Base-by-base conservation (phyloP, 177 flowering plant genomes). In the Telopea speciosissima region DNA sequence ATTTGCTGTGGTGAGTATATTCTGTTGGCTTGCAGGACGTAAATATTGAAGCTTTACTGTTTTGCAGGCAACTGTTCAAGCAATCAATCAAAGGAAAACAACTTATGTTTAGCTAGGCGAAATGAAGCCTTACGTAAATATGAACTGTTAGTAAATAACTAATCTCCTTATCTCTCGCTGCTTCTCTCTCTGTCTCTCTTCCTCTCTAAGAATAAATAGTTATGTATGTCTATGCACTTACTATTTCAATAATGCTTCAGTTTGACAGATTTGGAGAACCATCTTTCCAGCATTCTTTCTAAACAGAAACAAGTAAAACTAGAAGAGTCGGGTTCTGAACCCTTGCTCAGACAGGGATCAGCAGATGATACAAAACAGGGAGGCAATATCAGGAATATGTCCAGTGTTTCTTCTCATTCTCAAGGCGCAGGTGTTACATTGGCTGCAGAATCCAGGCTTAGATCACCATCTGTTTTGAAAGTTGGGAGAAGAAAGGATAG, bases 81-180 rank as follows among this genome's bases (percentile, higher is more conserved):
- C 59, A 77, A 74, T 63, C 23, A 72, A 21, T 73, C 74, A 26
- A 76, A 74, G 54, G 80, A 75, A 25, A 68, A 76, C 54, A 81
- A 83, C 12, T 24, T 63, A 17, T 77, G 77, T 42, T 24, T 73
- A 67, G 80, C 79, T 6, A 80, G 73, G 74, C 74, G 73, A 21
- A 70, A 36, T 25, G 84, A 81, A 65, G 84, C 81, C 23, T 63
- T 54, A 17, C 76, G 31, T 26, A 80, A 77, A 72, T 83, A 74
- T 66, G 79, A 76, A 73, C 76, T 83, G 86, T 83, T 76, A 81
- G 84, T 75, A 4, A 67, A 26, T 19, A 24, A 21, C 45, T 24
- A 10, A 59, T 24, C 62, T 63, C 44, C 31, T 28, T 28, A 28
- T 4, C 31, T 28, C 4, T 28, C 31, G 2, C 31, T 28, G 2